Base-by-base conservation (phyloP, 805 yeast species). In the Allodekkera sacchari region DNA sequence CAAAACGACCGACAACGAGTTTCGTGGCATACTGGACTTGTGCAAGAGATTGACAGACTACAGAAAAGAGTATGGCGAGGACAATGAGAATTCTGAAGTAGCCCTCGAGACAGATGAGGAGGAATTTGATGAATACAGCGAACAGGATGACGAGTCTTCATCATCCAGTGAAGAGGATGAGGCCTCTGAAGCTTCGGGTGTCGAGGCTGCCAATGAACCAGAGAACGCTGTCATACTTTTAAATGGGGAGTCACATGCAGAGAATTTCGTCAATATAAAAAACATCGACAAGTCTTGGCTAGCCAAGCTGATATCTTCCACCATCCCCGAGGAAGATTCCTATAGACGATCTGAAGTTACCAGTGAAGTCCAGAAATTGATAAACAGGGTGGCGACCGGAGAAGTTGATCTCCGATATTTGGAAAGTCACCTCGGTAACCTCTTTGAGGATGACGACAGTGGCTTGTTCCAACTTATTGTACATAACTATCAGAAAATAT, bases 11-110 rank as follows among this genome's bases (percentile, higher is more conserved):
- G 70, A 66, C 35, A 61, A 61, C 8, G 57, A 59, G 11, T 66
- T 73, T 49, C 64, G 68, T 31, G 66, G 65, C 24, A 50, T 77
- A 28, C 39, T 66, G 15, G 56, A 56, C 7, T 50, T 75, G 31
- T 54, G 64, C 19, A 63, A 63, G 24, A 50, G 56, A 9, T 66
- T 81, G 16, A 64, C 73, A 1, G 85, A 77, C 43, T 74, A 66
- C 43, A 54, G 39, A 1, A 18, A 21, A 2, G 44, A 42, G 12
- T 38, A 31, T 15, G 46, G 40, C 3, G 44, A 35, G 1, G 49
- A 42, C 4, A 36, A 29, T 4, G 73, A 63, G 31, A 50, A 42
- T 14, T 59, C 61, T 9, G 66, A 54, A 10, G 64, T 43, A 14
- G 55, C 50, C 3, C 21, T 48, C n/a, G 47, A 44, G 7, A 37